These are phyloP conservation scores for Apiospora marii DNA, from an alignment of 2,329 filamentous ascomycete species.

Conservation along the genomic window DNA sequence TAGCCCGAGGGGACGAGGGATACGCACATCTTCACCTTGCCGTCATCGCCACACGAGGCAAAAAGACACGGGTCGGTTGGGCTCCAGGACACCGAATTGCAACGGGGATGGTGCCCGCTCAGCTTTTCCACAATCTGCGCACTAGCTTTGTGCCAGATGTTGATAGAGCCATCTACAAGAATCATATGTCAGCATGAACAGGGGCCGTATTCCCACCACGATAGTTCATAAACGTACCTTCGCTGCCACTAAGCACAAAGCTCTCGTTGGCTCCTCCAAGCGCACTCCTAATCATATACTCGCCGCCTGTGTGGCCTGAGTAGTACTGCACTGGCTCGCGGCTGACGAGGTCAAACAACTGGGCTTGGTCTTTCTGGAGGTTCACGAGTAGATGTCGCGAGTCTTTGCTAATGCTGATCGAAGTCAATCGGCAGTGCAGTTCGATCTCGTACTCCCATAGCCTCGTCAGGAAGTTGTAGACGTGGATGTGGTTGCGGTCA, in stretches of 20 bases:
- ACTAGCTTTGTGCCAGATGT: conserved; percentile 91
- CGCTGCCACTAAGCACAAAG: conserved; percentile 90
- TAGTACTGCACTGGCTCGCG: conserved; percentile 78
- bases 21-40: conserved; percentile 83
- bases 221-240: conserved; percentile 64
- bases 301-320: conserved; percentile 75
- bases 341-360: conserved; percentile 79
- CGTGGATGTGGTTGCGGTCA: conserved; percentile 72
- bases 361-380: conserved; percentile 77
- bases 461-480: conserved; percentile 81
- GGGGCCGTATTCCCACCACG: background rate
- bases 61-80: conserved; percentile 83
- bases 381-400: conserved; percentile 85
- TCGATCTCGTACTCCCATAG: conserved; percentile 79
- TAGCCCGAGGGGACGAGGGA: background rate
- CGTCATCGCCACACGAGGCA: conserved; percentile 90
- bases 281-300: conserved; percentile 80
- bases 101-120: conserved; percentile 76
- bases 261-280: conserved; percentile 93
- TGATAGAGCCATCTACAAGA: conserved; percentile 67
- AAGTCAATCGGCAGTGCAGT: conserved; percentile 75
- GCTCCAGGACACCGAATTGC: conserved; percentile 91
- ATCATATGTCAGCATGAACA: conserved; percentile 26
- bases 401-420: conserved; percentile 81
- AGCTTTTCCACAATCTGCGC: conserved; percentile 79